Conservation (phyloP, 805 yeast genomes). For the Alloascoidea hylecoeti region DNA sequence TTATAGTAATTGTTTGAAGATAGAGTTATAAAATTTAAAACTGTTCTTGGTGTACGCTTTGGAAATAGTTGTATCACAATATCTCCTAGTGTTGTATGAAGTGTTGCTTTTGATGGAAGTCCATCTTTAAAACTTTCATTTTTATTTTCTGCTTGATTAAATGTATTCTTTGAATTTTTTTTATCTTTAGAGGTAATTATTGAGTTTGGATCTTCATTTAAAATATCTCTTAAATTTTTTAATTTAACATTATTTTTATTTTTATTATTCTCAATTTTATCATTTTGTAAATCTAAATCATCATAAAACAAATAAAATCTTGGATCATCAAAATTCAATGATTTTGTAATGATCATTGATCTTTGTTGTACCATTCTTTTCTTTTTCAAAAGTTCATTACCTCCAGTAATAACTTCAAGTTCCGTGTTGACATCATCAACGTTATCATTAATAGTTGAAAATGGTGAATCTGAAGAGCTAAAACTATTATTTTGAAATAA, state of each 20-base stretch:
- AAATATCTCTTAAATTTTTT: conserved; percentile 3
- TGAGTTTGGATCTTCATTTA: conserved; percentile 4
- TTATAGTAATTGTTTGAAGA: conserved; percentile 25
- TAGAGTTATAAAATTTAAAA: conserved; percentile 23
- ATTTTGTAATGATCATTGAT: too few species aligned
- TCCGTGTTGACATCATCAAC: too few species aligned
- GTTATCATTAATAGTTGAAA: too few species aligned
- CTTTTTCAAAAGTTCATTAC: too few species aligned
- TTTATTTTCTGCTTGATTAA: too few species aligned
- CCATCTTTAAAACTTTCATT: too few species aligned
- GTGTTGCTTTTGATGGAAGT: conserved; percentile 3
- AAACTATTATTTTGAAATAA: too few species aligned
- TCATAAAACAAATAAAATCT: too few species aligned
- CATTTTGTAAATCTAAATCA: background rate
- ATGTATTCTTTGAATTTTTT: background rate
- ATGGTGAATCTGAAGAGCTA: too few species aligned
- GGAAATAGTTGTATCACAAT: conserved; percentile 21
- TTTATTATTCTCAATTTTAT: conserved; percentile 11
- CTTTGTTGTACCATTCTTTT: too few species aligned
- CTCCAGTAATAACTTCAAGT: too few species aligned
- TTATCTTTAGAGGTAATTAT: conserved; percentile 16
- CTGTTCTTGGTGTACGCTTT: conserved; percentile 24
- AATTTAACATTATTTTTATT: conserved; percentile 14
- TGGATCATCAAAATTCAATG: too few species aligned
- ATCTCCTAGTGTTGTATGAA: conserved; percentile 29